Evolutionary conservation across 805 yeast genomes (phyloP).

Genomic region (Suhomyces sp.): DNA sequence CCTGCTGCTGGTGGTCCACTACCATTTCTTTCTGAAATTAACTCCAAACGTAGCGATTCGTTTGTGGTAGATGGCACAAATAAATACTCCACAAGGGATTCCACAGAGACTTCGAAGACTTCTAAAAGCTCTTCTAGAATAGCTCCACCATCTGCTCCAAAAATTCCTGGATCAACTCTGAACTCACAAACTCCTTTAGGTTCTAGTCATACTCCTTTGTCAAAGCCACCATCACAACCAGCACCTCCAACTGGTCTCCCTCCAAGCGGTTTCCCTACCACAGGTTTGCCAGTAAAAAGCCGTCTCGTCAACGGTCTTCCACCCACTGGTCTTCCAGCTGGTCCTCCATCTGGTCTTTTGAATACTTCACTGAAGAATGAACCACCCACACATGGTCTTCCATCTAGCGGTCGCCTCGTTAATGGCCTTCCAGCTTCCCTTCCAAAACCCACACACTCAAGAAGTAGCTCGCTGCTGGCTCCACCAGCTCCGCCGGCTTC

Average conservation of each 20-base stretch:
- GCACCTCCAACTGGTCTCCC: background rate
- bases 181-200: background rate
- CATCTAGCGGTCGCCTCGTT: background rate
- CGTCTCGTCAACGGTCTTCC: background rate
- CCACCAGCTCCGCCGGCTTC: conserved; percentile 18
- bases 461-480: conserved; percentile 2
- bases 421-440: background rate
- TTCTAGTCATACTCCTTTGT: no score
- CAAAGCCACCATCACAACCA: background rate
- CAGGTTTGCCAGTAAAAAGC: background rate
- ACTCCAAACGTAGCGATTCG: conserved; percentile 46
- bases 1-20: conserved; percentile 34
- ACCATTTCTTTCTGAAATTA: conserved; percentile 52
- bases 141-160: background rate
- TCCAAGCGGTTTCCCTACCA: background rate
- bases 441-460: background rate
- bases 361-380: background rate
- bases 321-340: background rate
- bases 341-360: background rate
- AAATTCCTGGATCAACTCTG: conserved; percentile 8
- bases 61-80: conserved; percentile 40
- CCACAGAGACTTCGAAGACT: background rate
- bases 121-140: background rate
- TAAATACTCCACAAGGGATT: conserved; percentile 7
- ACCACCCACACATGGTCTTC: background rate